Conservation (phyloP, 108 stramenopile species). For the Cyclostephanos tholiformis region DNA sequence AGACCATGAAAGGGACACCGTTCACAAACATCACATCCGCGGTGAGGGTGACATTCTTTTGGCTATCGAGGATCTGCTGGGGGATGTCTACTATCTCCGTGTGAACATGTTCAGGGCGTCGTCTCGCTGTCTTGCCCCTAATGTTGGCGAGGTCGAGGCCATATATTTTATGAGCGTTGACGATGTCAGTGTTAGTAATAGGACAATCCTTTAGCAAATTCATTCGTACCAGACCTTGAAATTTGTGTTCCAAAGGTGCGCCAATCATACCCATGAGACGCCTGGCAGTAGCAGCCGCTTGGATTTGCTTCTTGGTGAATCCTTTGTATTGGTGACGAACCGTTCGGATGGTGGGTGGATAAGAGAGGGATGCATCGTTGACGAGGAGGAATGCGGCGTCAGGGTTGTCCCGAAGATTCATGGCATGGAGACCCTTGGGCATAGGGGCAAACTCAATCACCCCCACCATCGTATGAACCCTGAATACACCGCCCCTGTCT, state of each 20-base stretch:
- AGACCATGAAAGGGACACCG: too few relatives aligned
- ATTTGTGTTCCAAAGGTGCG: too few relatives aligned
- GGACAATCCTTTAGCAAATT: too few relatives aligned
- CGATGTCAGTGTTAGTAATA: too few relatives aligned
- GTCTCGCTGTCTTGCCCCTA: constrained; percentile 27
- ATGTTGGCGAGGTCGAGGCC: too few relatives aligned
- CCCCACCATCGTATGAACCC: not conserved
- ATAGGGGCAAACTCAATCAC: not conserved
- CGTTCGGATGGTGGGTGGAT: not conserved
- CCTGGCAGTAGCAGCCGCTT: too few relatives aligned
- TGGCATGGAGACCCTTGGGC: not conserved
- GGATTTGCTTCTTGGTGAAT: too few relatives aligned
- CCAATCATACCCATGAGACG: too few relatives aligned
- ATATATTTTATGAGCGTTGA: too few relatives aligned
- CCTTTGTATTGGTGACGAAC: not conserved
- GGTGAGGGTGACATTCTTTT: constrained; percentile 44
- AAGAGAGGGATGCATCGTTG: not conserved
- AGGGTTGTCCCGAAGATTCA: not conserved
- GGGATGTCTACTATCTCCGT: constrained; percentile 28
- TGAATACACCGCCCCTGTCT: too few relatives aligned
- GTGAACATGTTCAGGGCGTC: not conserved
- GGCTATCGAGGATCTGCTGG: constrained; percentile 1
- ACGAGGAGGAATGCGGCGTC: not conserved
- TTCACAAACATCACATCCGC: too few relatives aligned
- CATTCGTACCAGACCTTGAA: too few relatives aligned